phyloP scores from a whole-genome alignment of 2,329 filamentous ascomycete genomes.

The Botryotinia calthae region DNA sequence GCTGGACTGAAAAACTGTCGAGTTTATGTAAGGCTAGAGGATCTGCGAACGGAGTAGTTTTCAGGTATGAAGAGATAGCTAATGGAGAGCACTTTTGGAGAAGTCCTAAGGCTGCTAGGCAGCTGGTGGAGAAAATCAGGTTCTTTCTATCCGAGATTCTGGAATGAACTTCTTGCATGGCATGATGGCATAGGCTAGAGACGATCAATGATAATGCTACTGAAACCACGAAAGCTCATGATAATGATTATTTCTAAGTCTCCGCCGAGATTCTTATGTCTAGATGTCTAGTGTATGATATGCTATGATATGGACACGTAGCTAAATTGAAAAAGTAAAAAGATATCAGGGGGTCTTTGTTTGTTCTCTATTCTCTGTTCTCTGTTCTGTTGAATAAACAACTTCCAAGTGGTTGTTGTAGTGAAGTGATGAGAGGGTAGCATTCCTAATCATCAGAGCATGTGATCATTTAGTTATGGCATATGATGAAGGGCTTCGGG shows the following conservation, averaged over 20 bases:
- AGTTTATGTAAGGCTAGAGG: neutral
- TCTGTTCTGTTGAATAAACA: neutral
- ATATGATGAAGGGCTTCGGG: neutral
- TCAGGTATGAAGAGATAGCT: constrained; percentile 5
- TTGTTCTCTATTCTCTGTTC: neutral
- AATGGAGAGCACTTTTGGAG: constrained; percentile 20
- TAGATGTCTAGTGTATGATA: neutral
- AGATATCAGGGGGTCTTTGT: neutral
- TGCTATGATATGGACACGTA: neutral
- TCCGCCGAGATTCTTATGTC: neutral
- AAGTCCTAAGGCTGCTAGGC: neutral
- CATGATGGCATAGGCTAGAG: neutral
- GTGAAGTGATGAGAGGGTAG: neutral
- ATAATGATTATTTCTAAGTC: neutral
- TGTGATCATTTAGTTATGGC: no score
- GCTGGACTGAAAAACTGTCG: constrained; percentile 12
- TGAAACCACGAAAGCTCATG: neutral
- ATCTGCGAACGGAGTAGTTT: neutral
- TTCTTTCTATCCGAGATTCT: neutral
- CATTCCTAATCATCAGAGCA: neutral
- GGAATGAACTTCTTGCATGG: neutral
- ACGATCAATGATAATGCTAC: neutral
- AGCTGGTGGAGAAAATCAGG: neutral
- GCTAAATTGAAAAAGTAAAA: neutral
- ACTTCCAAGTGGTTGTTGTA: neutral